A percentile compares a stretch with the other conserved stretches of the same genome.
These are phyloP conservation scores for Oryza punctata DNA, from an alignment of 176 grass and related monocot species.

Conservation along the genomic window DNA sequence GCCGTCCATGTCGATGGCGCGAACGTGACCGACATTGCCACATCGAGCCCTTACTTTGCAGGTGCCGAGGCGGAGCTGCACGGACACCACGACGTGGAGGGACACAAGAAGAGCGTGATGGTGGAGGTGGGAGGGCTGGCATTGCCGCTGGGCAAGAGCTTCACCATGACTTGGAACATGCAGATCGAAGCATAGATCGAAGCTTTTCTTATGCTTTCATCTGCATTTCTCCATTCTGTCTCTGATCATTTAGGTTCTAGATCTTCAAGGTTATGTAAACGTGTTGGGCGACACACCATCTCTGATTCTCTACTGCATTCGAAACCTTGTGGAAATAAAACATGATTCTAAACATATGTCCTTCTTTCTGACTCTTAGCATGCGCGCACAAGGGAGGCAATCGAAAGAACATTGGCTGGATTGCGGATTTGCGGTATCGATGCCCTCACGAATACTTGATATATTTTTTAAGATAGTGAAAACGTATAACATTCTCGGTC, in stretches of 20 bases:
- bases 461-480: too few relatives aligned
- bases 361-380: too few relatives aligned
- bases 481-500: too few relatives aligned
- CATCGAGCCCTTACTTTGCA: constrained; percentile 43
- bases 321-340: constrained; percentile 20
- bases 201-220: not conserved
- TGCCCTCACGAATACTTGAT: too few relatives aligned
- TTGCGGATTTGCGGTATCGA: too few relatives aligned
- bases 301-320: constrained; percentile 9
- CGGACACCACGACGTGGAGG: constrained; percentile 34
- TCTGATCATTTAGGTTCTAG: constrained; percentile 2
- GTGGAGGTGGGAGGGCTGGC: constrained; percentile 77
- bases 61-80: constrained; percentile 4
- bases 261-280: constrained; percentile 3
- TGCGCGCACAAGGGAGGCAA: too few relatives aligned
- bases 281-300: not conserved
- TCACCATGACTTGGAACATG: constrained; percentile 84
- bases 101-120: constrained; percentile 47
- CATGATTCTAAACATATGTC: not conserved
- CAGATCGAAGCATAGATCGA: constrained; percentile 48
- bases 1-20: constrained; percentile 51
- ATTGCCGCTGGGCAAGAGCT: constrained; percentile 86
- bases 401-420: too few relatives aligned
- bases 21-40: constrained; percentile 20
- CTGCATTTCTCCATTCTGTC: not conserved